Conservation (phyloP, 164 flowering plant species). For the Aristolochia fimbriata region DNA sequence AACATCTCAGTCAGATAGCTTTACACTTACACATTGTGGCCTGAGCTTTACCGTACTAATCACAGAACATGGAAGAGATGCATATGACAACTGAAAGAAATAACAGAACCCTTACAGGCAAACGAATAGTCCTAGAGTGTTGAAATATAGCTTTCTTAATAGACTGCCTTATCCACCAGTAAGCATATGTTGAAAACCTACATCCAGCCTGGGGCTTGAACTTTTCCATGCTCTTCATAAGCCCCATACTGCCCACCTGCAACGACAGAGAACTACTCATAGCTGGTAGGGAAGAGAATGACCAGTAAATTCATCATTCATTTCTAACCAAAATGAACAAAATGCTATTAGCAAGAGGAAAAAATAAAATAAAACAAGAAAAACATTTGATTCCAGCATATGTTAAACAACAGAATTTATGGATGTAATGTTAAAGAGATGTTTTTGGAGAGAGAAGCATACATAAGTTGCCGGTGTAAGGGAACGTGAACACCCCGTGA, state of each 20-base stretch:
- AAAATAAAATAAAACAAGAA: no score
- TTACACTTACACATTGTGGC: no score
- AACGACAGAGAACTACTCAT: constrained; percentile 3
- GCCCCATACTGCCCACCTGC: constrained; percentile 91
- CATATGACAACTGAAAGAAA: not conserved
- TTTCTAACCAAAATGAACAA: not conserved
- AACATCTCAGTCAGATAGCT: no score
- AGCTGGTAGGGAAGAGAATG: not conserved
- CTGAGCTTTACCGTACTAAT: no score
- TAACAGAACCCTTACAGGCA: constrained; percentile 49
- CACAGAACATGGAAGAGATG: no score
- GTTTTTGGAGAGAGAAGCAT: no score
- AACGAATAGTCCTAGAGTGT: constrained; percentile 69
- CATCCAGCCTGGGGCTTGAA: constrained; percentile 82
- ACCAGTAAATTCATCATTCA: not conserved
- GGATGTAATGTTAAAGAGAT: no score
- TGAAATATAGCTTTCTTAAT: constrained; percentile 62
- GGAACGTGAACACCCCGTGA: no score
- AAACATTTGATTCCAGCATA: no score
- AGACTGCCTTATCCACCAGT: constrained; percentile 90
- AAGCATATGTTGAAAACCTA: constrained; percentile 82
- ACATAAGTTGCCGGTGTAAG: no score
- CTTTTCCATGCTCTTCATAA: constrained; percentile 79
- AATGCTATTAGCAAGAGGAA: no score
- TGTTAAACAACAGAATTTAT: no score